Conservation (phyloP, 352 stramenopile genomes). For the Saprolegnia diclina region DNA sequence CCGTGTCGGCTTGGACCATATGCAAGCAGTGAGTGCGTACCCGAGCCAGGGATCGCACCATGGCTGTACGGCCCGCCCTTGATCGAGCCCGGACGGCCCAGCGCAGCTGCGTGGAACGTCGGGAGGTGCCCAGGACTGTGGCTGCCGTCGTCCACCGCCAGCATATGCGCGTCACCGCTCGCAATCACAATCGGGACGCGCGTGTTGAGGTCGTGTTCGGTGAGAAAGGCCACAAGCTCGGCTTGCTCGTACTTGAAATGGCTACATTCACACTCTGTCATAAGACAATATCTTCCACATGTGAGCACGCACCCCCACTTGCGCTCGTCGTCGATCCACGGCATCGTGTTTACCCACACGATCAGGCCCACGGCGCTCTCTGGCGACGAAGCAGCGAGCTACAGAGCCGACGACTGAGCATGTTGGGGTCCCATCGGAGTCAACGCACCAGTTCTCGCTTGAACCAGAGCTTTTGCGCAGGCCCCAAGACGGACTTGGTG, state of each 20-base stretch:
- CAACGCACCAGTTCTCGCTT: constrained; percentile 61
- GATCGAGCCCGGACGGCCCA: constrained; percentile 71
- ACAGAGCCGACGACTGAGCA: neutral
- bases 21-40: neutral
- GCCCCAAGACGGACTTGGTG: constrained; percentile 79
- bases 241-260: constrained; percentile 74
- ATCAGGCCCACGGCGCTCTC: constrained; percentile 60
- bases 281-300: neutral
- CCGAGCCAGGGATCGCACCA: constrained; percentile 65
- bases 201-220: constrained; percentile 48
- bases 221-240: constrained; percentile 72
- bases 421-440: neutral
- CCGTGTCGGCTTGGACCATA: too few relatives aligned
- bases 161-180: constrained; percentile 85
- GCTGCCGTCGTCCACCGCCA: constrained; percentile 75
- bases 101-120: constrained; percentile 69
- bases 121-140: constrained; percentile 70
- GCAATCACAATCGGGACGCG: constrained; percentile 67
- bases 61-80: constrained; percentile 87
- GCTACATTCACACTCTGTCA: neutral
- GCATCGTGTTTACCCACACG: constrained; percentile 84
- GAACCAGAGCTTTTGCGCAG: constrained; percentile 83
- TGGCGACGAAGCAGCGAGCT: constrained; percentile 32
- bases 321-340: constrained; percentile 77
- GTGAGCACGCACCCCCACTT: constrained; percentile 58